These are phyloP conservation scores for Barnettozyma wickerhamii DNA, from an alignment of 805 yeast genomes.

Conservation along the genomic window DNA sequence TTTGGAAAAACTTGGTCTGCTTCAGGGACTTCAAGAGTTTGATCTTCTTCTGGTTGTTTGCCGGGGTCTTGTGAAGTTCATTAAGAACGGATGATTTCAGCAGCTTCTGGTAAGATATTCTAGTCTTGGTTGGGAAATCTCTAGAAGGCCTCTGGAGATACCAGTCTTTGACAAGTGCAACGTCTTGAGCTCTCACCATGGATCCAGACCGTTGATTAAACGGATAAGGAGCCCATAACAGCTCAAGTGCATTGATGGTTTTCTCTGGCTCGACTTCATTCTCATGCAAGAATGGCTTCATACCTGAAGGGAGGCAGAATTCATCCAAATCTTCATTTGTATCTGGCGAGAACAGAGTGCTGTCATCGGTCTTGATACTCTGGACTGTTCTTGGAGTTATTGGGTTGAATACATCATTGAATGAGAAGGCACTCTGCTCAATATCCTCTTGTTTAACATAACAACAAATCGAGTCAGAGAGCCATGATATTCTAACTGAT, in stretches of 20 bases:
- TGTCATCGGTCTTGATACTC: slow-evolving; percentile 19
- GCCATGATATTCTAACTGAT: slow-evolving; percentile 57
- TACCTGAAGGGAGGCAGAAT: slow-evolving; percentile 35
- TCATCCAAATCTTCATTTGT: slow-evolving; percentile 34
- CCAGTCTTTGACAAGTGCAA: slow-evolving; percentile 79
- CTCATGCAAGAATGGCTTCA: slow-evolving; percentile 51
- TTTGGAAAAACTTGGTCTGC: slow-evolving; percentile 83
- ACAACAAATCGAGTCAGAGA: slow-evolving; percentile 59
- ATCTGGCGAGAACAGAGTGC: slow-evolving; percentile 23
- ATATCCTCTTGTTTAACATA: slow-evolving; percentile 39
- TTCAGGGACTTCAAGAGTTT: slow-evolving; percentile 62
- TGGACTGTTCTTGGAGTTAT: slow-evolving; percentile 35
- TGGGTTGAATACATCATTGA: slow-evolving; percentile 52
- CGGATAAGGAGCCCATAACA: slow-evolving; percentile 85
- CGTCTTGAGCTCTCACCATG: slow-evolving; percentile 84
- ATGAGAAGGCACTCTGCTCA: slow-evolving; percentile 51
- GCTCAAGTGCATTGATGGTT: slow-evolving; percentile 51
- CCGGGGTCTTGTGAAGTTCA: slow-evolving; percentile 50
- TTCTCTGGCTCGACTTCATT: slow-evolving; percentile 42
- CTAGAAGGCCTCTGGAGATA: slow-evolving; percentile 64
- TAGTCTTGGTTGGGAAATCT: slow-evolving; percentile 65
- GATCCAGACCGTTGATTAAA: slow-evolving; percentile 71
- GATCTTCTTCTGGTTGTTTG: slow-evolving; percentile 44
- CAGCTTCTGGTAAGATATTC: slow-evolving; percentile 87
- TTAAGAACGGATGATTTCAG: slow-evolving; percentile 71